Evolutionary conservation across 179 eudicot species (phyloP).

Genomic region (Spergularia azorica): DNA sequence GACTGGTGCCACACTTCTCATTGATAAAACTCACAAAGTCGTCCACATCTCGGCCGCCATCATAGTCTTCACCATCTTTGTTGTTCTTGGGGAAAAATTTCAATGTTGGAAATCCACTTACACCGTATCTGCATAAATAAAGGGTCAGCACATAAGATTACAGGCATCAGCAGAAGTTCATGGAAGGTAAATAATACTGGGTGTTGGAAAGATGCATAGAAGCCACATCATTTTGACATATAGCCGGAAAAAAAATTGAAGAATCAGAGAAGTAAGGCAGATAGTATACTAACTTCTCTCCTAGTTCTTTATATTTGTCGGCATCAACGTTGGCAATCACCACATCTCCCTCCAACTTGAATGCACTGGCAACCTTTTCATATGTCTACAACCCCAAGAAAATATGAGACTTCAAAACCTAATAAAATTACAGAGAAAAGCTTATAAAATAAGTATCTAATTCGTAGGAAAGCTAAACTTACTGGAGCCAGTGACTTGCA

Average conservation of each 20-base stretch:
- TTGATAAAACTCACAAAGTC: constrained; percentile 83
- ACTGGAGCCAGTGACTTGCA: constrained; percentile 97
- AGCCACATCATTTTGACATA: not conserved
- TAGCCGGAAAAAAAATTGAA: not conserved
- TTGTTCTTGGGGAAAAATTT: constrained; percentile 93
- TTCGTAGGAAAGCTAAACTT: constrained; percentile 35
- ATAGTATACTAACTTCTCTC: constrained; percentile 62
- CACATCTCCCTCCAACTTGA: constrained; percentile 71
- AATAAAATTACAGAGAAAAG: not conserved
- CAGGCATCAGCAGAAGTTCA: not conserved
- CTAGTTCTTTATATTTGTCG: constrained; percentile 78
- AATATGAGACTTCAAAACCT: constrained; percentile 11
- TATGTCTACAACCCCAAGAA: constrained; percentile 54
- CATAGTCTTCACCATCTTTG: constrained; percentile 96
- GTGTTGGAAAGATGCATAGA: not conserved
- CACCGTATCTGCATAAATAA: constrained; percentile 59
- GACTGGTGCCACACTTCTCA: constrained; percentile 86
- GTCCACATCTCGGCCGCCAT: constrained; percentile 80
- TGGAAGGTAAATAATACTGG: not conserved
- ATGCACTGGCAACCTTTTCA: constrained; percentile 88
- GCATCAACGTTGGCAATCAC: constrained; percentile 95
- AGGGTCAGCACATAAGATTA: not conserved
- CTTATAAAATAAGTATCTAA: not conserved
- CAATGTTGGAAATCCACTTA: constrained; percentile 88
- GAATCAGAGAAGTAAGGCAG: not conserved